Base-by-base conservation (phyloP, 2,329 filamentous ascomycete species). In the Zymoseptoria ardabiliae region DNA sequence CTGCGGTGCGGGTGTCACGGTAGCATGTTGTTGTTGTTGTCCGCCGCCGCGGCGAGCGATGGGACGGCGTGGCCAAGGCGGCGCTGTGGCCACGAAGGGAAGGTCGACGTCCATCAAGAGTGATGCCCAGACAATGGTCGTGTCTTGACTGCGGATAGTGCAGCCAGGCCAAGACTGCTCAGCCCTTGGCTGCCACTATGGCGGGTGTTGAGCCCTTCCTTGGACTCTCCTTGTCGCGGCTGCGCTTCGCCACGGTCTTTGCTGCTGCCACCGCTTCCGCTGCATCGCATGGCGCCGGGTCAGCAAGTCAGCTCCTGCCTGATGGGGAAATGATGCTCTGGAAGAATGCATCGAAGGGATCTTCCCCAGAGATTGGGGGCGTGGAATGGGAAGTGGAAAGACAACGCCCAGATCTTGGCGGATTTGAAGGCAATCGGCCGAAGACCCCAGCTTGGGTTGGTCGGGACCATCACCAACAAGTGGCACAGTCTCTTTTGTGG, bases 21-120 rank as follows among this genome's bases (percentile, higher is more conserved):
- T 65, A 59, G 56, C 54, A 65, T 63, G 50, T 51, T 25, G 41
- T 41, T 54, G 57, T 49, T 59, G 55, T 52, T 55, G 28, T 50
- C 30, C 35, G 53, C 48, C 13, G 35, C 30, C n/a, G 41, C 53
- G 41, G 30, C 54, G 50, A 30, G 28, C 58, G 35, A 4, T 28
- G 9, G 4, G 22, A 13, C 51, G 51, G 51, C n/a, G 20, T 53
- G 55, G 62, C 62, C 64, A 65, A 65, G 64, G 57, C 62, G 64
- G 64, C 56, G 52, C 35, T 57, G 50, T 56, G 19, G 48, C 62
- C 62, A 59, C 54, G 58, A 64, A 58, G 53, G 62, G 64, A 59
- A 65, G 64, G 64, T 60, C 56, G 51, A 13, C 35, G 35, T n/a
- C 11, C 11, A 45, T 17, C 35, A 45, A 45, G 35, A 45, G 35